phyloP scores from a whole-genome alignment of 148 eudicot genomes.

The Polygonum maritimum region DNA sequence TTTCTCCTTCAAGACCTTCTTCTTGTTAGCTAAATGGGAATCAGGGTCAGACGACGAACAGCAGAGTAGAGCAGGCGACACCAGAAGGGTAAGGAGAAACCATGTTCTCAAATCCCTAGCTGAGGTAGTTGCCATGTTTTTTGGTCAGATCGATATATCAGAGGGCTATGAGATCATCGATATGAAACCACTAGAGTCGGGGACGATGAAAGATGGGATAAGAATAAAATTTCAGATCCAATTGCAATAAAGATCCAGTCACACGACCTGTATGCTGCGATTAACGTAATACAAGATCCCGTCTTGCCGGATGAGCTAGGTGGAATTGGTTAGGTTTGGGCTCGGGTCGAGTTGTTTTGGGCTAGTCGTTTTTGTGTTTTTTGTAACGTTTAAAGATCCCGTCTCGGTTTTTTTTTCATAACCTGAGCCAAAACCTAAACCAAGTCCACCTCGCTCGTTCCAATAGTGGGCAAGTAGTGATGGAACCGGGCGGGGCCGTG shows the following conservation, averaged over 20 bases:
- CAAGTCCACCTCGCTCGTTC: no score
- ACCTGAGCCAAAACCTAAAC: no score
- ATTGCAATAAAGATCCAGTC: background rate
- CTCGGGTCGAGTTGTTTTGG: no score
- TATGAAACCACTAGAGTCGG: background rate
- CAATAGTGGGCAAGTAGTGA: no score
- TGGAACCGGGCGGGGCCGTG: no score
- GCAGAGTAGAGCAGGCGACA: constrained; percentile 31
- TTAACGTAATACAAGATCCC: no score
- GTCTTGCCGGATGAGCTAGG: no score
- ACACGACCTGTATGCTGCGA: no score
- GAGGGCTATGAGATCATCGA: background rate
- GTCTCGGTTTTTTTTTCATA: no score
- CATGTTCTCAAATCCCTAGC: constrained; percentile 33
- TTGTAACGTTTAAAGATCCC: no score
- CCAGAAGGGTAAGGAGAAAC: constrained; percentile 36
- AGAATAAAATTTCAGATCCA: background rate
- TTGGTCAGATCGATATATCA: background rate
- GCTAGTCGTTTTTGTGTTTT: no score
- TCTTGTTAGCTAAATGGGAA: constrained; percentile 42
- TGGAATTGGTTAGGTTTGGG: no score
- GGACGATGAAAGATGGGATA: background rate
- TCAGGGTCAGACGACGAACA: constrained; percentile 34
- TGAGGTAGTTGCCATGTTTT: constrained; percentile 25
- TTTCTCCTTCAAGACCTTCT: constrained; percentile 61